These are phyloP conservation scores for Epichloe sibirici DNA, from an alignment of 2,329 filamentous ascomycete genomes.

Conservation along the genomic window DNA sequence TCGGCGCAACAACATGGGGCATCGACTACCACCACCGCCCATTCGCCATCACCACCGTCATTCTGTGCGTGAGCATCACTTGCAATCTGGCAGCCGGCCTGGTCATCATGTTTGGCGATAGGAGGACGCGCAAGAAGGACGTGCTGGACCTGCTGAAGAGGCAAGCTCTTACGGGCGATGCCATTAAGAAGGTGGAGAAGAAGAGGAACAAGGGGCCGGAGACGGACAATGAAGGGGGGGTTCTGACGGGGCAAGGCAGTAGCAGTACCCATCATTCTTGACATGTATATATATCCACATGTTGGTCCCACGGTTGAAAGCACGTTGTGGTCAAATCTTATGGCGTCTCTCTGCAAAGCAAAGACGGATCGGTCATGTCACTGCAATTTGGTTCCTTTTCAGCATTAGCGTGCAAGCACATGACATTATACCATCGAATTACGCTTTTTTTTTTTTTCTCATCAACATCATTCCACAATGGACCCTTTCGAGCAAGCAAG, in stretches of 20 bases:
- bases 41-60: conserved; percentile 64
- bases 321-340: too few relatives aligned
- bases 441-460: too few relatives aligned
- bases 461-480: too few relatives aligned
- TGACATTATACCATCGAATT: too few relatives aligned
- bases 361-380: too few relatives aligned
- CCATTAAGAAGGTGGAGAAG: conserved; percentile 33
- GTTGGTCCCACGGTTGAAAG: too few relatives aligned
- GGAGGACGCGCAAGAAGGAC: conserved; percentile 72
- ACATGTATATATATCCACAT: too few relatives aligned
- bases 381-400: too few relatives aligned
- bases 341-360: too few relatives aligned
- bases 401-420: too few relatives aligned
- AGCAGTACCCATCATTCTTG: too few relatives aligned
- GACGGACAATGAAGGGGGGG: neutral
- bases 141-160: conserved; percentile 65
- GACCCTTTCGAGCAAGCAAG: too few relatives aligned
- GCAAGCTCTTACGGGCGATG: conserved; percentile 58
- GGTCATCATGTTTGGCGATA: conserved; percentile 64
- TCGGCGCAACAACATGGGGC: conserved; percentile 68
- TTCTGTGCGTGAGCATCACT: conserved; percentile 66
- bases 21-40: conserved; percentile 60
- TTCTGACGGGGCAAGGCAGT: neutral
- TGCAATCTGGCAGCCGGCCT: conserved; percentile 68
- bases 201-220: conserved; percentile 6